Evolutionary conservation across 2,329 filamentous ascomycete species (phyloP), one percentile per base, ranked within the genome.

Genomic region (Colletotrichum sp.): DNA sequence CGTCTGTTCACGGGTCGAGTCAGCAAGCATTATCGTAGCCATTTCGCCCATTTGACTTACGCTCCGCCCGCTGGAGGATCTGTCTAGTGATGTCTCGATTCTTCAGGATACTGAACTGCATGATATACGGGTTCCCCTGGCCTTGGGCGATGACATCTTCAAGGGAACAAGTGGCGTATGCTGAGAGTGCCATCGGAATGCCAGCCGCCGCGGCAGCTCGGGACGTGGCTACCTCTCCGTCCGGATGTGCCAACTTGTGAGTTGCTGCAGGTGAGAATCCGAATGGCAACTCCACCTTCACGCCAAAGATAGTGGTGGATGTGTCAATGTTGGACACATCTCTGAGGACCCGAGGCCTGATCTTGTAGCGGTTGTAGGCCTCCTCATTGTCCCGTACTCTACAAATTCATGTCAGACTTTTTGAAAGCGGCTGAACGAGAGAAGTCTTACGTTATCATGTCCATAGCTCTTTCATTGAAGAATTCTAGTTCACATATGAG

Each of bases 1-100:
- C 52, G 1, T 16, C 52, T 57, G 7, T 9, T 1, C 52, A 16
- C 11, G 2, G 12, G 4, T 15, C 52, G 4, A 5, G 25, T 57
- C n/a, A 55, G 52, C 0, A 27, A 27, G 52, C 1, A 39, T 0
- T 15, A 39, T 39, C 36, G 1, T 1, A 39, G 36, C 36, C 0
- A 9, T 19, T 19, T 19, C 36, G 5, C 0, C 34, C 34, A 0
- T 16, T 1, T 0, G 6, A 27, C 52, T 27, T 57, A 57, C 52
- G 52, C 52, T 57, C 25, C 15, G 57, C 57, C 5, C 57, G 13
- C 28, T 60, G 57, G 1, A 60, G 16, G 19, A 60, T 60, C 57
- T 60, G 57, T 0, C 25, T 28, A 15, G 25, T 60, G 57, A 60
- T 12, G 9, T 28, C 25, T 28, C 16, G 57, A 28, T 60, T 30